Conservation (phyloP, 1,139 yeast species). For the Nadsonia starkeyi-henricii region DNA sequence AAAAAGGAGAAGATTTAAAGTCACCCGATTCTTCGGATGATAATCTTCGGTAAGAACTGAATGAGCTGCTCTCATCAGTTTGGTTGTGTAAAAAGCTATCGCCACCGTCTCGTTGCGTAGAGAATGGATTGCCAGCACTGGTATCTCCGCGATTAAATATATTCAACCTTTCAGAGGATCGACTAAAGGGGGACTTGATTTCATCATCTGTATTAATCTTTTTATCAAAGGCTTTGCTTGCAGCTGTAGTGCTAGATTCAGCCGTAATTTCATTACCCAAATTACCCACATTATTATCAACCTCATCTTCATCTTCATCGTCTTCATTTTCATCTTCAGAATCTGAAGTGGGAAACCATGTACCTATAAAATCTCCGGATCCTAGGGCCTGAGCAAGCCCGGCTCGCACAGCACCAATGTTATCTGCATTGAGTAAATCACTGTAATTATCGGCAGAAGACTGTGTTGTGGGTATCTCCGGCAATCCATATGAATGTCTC, state of each 20-base stretch:
- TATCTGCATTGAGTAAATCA: background rate
- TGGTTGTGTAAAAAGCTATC: background rate
- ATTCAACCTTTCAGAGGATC: background rate
- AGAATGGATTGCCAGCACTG: background rate
- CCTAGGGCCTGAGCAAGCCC: background rate
- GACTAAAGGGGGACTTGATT: background rate
- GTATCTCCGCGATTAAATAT: background rate
- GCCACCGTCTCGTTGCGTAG: background rate
- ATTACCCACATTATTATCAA: background rate
- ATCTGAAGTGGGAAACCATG: background rate
- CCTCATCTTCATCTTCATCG: background rate
- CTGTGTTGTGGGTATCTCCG: background rate
- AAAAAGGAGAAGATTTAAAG: background rate
- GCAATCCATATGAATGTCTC: background rate
- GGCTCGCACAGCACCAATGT: background rate
- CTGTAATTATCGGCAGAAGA: background rate
- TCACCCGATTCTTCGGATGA: background rate
- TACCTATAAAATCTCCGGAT: background rate
- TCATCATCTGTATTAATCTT: background rate
- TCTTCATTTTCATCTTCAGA: background rate
- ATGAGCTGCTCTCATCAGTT: background rate
- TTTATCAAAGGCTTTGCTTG: background rate
- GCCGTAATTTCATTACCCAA: too few relatives aligned
- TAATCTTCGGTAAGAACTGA: background rate
- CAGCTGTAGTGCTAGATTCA: too few relatives aligned